Evolutionary conservation across 2,329 filamentous ascomycete genomes (phyloP).

Genomic region (Amauroascus niger): DNA sequence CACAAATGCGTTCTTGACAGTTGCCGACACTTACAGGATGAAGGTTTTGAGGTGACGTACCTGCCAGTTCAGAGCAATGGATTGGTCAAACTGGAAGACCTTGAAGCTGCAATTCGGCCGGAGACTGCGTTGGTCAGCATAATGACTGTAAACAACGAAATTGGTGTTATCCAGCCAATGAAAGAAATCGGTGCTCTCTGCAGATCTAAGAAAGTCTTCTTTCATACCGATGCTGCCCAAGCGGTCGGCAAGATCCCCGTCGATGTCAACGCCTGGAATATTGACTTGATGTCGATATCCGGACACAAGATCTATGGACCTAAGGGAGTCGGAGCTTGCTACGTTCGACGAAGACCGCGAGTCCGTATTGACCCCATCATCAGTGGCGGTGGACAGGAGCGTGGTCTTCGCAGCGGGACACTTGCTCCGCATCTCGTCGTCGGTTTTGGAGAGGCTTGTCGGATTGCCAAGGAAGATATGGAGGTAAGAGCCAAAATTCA

Average conservation of each 20-base stretch:
- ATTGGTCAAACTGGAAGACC: slow-evolving; percentile 70
- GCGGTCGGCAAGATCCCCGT: slow-evolving; percentile 97
- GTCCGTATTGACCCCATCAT: slow-evolving; percentile 95
- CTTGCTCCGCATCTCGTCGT: slow-evolving; percentile 80
- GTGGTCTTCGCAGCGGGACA: slow-evolving; percentile 88
- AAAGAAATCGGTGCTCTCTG: slow-evolving; percentile 90
- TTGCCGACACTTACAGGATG: slow-evolving; percentile 91
- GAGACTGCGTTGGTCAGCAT: slow-evolving; percentile 90
- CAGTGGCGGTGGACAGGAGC: slow-evolving; percentile 89
- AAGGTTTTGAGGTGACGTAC: slow-evolving; percentile 95
- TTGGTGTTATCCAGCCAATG: slow-evolving; percentile 95
- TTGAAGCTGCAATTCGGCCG: slow-evolving; percentile 80
- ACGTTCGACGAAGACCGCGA: slow-evolving; percentile 80
- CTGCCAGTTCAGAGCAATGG: slow-evolving; percentile 80
- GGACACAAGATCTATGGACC: slow-evolving; percentile 98
- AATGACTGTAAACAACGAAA: slow-evolving; percentile 99
- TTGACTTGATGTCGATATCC: slow-evolving; percentile 97
- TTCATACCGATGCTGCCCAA: slow-evolving; percentile 94
- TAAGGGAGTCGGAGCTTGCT: slow-evolving; percentile 94
- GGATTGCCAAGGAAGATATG: slow-evolving; percentile 84
- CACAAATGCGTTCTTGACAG: slow-evolving; percentile 98
- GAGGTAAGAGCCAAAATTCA: slow-evolving; percentile 51
- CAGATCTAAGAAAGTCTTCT: slow-evolving; percentile 85
- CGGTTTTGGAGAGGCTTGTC: slow-evolving; percentile 91
- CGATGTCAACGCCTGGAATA: slow-evolving; percentile 95